These are phyloP conservation scores for Trebouxia sp. DNA, from an alignment of 139 green algal genomes.

Conservation along the genomic window DNA sequence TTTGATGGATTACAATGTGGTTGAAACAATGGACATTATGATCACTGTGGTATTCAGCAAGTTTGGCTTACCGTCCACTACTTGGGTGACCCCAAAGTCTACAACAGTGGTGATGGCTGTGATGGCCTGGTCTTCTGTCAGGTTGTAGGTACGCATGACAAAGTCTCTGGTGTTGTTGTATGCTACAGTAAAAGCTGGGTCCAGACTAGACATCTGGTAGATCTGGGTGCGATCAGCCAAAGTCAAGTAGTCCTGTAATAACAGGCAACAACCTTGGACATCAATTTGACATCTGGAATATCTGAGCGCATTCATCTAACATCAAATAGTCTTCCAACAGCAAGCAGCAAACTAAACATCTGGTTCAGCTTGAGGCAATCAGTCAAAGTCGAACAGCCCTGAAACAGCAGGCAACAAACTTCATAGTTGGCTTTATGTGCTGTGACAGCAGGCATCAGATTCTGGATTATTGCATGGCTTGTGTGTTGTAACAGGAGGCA, in stretches of 20 bases:
- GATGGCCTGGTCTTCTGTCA: slow-evolving; percentile 68
- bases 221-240: slow-evolving; percentile 14
- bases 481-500: no score
- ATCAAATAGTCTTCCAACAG: neutral
- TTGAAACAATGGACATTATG: neutral
- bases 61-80: slow-evolving; percentile 37
- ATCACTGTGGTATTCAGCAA: no score
- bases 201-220: slow-evolving; percentile 34
- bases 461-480: no score
- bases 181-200: slow-evolving; percentile 49
- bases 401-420: no score
- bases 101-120: slow-evolving; percentile 62
- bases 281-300: neutral
- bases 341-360: no score
- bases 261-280: no score
- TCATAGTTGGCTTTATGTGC: no score
- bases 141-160: slow-evolving; percentile 55
- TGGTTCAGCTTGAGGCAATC: no score
- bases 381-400: no score
- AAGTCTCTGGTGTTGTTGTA: slow-evolving; percentile 67
- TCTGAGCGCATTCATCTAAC: neutral
- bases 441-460: no score
- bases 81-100: slow-evolving; percentile 68
- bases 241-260: slow-evolving; percentile 30
- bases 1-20: neutral